Base-by-base conservation (phyloP, 352 stramenopile genomes). In the Aphanomyces stellatus region DNA sequence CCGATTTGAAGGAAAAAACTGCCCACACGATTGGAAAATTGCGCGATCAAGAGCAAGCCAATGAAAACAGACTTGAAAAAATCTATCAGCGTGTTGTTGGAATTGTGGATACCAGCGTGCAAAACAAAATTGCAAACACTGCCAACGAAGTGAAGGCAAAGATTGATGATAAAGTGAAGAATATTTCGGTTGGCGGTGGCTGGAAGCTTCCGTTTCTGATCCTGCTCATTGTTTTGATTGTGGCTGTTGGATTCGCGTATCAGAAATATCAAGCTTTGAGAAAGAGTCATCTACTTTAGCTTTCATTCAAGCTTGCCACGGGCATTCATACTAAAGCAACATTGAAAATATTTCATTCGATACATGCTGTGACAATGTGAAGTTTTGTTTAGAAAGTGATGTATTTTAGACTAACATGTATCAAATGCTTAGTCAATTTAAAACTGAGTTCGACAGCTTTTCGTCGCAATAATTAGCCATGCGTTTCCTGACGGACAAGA, bases 271-370 rank as follows among this genome's bases (percentile, higher is more conserved):
- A 88, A 66, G 76, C 76, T 65, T 74, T 94, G 24, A 86, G 91
- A 77, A 94, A 94, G 79, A 90, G 81, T 42, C 85, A 94, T 75
- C 72, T 94, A 76, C 73, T 94, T 73, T 94, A 90, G 68, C 68
- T n/a, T n/a, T n/a, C n/a, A n/a, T n/a, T n/a, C n/a, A n/a, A n/a
- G n/a, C n/a, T n/a, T n/a, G n/a, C n/a, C n/a, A n/a, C n/a, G n/a
- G n/a, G n/a, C n/a, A n/a, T n/a, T n/a, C n/a, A n/a, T n/a, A n/a
- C n/a, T n/a, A n/a, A n/a, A n/a, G n/a, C n/a, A n/a, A n/a, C n/a
- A n/a, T n/a, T n/a, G n/a, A n/a, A n/a, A n/a, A n/a, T n/a, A n/a
- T n/a, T n/a, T n/a, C n/a, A n/a, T n/a, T n/a, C n/a, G n/a, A n/a
- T n/a, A n/a, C n/a, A n/a, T n/a, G n/a, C n/a, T n/a, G n/a, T n/a